A percentile compares a stretch with the other conserved stretches of the same genome.
phyloP scores from a whole-genome alignment of 78 protist genomes.

The Dictyostelium citrinum region DNA sequence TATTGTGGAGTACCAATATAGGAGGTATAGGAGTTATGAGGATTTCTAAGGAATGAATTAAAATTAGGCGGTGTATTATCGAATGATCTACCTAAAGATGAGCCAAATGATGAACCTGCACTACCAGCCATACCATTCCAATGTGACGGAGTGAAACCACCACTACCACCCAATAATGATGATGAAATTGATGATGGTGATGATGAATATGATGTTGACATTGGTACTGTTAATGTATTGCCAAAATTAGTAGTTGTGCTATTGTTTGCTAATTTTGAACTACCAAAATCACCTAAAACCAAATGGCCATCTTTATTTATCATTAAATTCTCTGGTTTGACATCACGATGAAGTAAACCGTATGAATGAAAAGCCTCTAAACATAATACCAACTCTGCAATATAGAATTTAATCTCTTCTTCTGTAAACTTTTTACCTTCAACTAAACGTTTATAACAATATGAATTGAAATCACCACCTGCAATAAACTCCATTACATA shows the following conservation, averaged over 20 bases:
- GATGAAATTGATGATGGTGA: background rate
- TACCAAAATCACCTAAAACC: constrained; percentile 91
- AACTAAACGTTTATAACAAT: constrained; percentile 11
- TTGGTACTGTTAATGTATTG: background rate
- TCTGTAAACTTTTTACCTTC: constrained; percentile 29
- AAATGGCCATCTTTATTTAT: constrained; percentile 84
- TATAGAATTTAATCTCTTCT: constrained; percentile 62
- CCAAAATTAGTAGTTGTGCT: background rate
- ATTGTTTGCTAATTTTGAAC: constrained; percentile 67
- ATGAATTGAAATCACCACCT: constrained; percentile 62
- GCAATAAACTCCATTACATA: constrained; percentile 50
- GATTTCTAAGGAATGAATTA: constrained; percentile 46
- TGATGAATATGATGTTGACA: background rate
- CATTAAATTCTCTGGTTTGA: constrained; percentile 93
- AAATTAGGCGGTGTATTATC: constrained; percentile 70
- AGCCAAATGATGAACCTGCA: background rate
- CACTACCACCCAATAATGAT: background rate
- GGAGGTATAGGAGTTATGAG: constrained; percentile 41
- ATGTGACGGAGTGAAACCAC: background rate
- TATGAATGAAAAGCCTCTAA: constrained; percentile 82
- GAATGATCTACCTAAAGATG: background rate
- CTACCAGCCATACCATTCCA: background rate
- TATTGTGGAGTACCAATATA: constrained; percentile 76
- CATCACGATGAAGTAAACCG: constrained; percentile 93
- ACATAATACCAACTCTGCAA: constrained; percentile 46